phyloP scores from a whole-genome alignment of 2,329 filamentous ascomycete species.

The Hymenoscyphus fraxineus region DNA sequence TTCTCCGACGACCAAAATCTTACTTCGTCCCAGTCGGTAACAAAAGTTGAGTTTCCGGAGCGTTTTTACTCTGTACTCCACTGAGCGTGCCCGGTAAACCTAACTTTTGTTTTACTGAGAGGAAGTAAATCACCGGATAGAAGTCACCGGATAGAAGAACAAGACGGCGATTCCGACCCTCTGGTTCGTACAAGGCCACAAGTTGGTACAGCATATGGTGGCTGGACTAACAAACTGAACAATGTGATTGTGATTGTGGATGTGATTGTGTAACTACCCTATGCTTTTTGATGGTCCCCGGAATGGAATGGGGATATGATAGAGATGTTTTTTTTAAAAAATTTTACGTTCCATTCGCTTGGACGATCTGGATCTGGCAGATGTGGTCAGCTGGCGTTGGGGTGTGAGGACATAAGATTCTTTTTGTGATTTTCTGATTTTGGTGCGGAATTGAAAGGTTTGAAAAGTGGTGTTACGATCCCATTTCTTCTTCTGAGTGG shows the following conservation, averaged over 20 bases:
- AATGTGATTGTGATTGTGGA: conserved; percentile 1
- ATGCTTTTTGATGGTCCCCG: neutral
- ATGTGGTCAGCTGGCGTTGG: neutral
- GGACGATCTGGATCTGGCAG: neutral
- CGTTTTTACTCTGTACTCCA: too few relatives aligned
- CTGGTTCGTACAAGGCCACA: neutral
- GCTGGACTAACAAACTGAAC: neutral
- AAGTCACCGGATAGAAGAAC: too few relatives aligned
- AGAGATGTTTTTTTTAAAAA: neutral
- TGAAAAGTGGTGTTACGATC: neutral
- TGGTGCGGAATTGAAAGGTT: too few relatives aligned
- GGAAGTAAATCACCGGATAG: too few relatives aligned
- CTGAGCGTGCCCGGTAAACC: too few relatives aligned
- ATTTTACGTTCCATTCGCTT: neutral
- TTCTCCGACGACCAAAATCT: too few relatives aligned
- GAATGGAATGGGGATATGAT: neutral
- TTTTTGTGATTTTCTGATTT: neutral
- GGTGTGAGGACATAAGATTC: neutral
- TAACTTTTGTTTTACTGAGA: too few relatives aligned
- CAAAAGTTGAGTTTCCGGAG: too few relatives aligned
- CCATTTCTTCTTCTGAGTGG: neutral
- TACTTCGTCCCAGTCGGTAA: too few relatives aligned
- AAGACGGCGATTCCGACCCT: neutral
- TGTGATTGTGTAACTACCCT: neutral
- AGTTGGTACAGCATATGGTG: neutral